A percentile compares a stretch with the other conserved stretches of the same genome.
Conservation (phyloP, 129 eudicot species). For the Arctium minus region DNA sequence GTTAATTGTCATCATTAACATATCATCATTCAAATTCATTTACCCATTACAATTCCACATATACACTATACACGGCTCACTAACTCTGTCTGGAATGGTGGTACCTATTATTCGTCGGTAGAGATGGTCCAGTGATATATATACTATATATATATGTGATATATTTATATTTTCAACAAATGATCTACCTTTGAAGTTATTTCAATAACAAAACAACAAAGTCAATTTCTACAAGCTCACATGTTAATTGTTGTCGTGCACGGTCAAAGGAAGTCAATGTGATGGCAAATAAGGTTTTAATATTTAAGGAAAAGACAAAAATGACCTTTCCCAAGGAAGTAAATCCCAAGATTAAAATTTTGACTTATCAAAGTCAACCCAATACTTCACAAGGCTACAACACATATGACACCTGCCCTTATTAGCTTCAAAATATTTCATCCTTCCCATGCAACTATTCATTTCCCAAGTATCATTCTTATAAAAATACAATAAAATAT, state of each 20-base stretch:
- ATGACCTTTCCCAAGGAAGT: constrained; percentile 24
- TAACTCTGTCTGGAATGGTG: too few species aligned
- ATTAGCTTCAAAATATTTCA: constrained; percentile 13
- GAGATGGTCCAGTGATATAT: not conserved
- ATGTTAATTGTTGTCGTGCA: not conserved
- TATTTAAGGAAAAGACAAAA: constrained; percentile 31
- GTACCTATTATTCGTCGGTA: too few species aligned
- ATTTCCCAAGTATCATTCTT: constrained; percentile 1
- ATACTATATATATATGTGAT: not conserved
- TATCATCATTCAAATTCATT: not conserved
- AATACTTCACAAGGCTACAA: constrained; percentile 5
- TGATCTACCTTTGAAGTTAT: not conserved
- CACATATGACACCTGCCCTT: constrained; percentile 23
- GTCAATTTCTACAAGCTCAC: not conserved
- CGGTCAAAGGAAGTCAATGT: constrained; percentile 21
- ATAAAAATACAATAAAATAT: not conserved
- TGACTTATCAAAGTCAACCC: constrained; percentile 29
- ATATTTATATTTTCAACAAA: not conserved
- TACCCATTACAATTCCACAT: not conserved
- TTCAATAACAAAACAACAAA: too few species aligned
- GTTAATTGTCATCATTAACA: not conserved
- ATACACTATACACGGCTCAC: not conserved
- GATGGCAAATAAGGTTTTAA: constrained; percentile 16
- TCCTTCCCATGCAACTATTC: constrained; percentile 12
- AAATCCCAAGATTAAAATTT: constrained; percentile 31